These are phyloP conservation scores for Colletotrichum liriopes DNA, from an alignment of 2,329 filamentous ascomycete species.

Conservation along the genomic window DNA sequence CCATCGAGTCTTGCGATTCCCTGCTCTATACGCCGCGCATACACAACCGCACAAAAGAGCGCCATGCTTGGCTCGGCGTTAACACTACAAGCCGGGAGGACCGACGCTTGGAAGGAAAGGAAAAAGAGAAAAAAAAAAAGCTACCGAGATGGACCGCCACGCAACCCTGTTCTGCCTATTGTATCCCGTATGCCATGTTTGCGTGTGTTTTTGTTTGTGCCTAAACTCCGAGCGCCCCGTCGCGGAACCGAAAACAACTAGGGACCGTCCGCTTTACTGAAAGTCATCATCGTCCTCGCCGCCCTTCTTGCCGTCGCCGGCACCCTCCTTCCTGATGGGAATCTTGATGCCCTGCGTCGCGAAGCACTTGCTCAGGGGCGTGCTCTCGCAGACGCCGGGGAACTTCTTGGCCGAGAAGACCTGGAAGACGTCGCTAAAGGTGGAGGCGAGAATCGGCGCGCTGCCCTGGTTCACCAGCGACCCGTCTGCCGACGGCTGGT, in stretches of 20 bases:
- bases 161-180: neutral
- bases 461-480: conserved; percentile 78
- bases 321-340: conserved; percentile 87
- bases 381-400: conserved; percentile 96
- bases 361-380: conserved; percentile 91
- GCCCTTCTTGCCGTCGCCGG: conserved; percentile 63
- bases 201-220: neutral
- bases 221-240: conserved; percentile 16
- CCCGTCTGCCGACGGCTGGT: conserved; percentile 53
- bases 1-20: neutral
- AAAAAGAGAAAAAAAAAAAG: no score
- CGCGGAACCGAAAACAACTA: neutral
- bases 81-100: neutral
- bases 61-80: neutral
- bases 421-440: conserved; percentile 90
- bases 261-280: neutral
- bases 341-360: conserved; percentile 97
- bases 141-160: neutral
- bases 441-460: conserved; percentile 86
- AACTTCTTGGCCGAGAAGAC: conserved; percentile 99
- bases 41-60: neutral
- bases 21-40: neutral
- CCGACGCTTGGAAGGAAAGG: neutral
- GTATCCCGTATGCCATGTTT: conserved; percentile 8
- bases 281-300: conserved; percentile 68